Percentiles rank a stretch among this genome's conserved stretches.
Evolutionary conservation across 1,139 yeast species (phyloP).

Genomic region (Debaryomyces nepalensis): DNA sequence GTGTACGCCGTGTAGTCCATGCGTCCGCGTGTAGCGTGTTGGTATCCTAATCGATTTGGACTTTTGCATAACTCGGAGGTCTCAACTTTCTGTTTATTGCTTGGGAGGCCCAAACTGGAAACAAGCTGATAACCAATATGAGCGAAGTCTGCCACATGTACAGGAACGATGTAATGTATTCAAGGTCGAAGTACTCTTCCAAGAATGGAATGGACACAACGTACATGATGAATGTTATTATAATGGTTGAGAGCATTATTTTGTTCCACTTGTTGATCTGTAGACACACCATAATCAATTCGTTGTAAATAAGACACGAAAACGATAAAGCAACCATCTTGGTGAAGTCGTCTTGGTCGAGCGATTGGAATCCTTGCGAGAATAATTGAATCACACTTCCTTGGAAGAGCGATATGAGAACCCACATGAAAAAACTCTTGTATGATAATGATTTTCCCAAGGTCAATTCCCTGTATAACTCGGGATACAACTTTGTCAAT

Average conservation of each 20-base stretch:
- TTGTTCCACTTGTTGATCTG: constrained; percentile 91
- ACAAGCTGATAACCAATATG: constrained; percentile 69
- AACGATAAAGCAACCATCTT: constrained; percentile 85
- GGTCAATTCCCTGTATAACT: constrained; percentile 88
- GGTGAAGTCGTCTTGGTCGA: constrained; percentile 58
- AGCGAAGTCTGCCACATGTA: constrained; percentile 74
- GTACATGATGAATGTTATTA: constrained; percentile 70
- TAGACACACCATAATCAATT: constrained; percentile 89
- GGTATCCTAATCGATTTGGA: constrained; percentile 62
- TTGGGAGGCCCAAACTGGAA: constrained; percentile 90
- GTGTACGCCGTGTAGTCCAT: constrained; percentile 8
- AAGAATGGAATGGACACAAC: constrained; percentile 80
- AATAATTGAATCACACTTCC: constrained; percentile 82
- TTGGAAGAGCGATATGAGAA: constrained; percentile 82
- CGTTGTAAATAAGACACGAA: constrained; percentile 80
- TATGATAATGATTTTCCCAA: constrained; percentile 86
- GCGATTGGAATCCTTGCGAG: constrained; percentile 74
- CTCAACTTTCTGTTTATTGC: constrained; percentile 72
- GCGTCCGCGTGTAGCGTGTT: not conserved
- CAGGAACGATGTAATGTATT: constrained; percentile 57
- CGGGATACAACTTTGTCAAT: constrained; percentile 90
- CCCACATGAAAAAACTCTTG: constrained; percentile 91
- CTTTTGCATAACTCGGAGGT: constrained; percentile 98
- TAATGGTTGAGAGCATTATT: constrained; percentile 73
- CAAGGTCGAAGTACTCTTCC: constrained; percentile 79